A percentile compares a stretch with the other conserved stretches of the same genome.
phyloP scores from a whole-genome alignment of 2,329 filamentous ascomycete genomes.

The Paecilomyces sp. region DNA sequence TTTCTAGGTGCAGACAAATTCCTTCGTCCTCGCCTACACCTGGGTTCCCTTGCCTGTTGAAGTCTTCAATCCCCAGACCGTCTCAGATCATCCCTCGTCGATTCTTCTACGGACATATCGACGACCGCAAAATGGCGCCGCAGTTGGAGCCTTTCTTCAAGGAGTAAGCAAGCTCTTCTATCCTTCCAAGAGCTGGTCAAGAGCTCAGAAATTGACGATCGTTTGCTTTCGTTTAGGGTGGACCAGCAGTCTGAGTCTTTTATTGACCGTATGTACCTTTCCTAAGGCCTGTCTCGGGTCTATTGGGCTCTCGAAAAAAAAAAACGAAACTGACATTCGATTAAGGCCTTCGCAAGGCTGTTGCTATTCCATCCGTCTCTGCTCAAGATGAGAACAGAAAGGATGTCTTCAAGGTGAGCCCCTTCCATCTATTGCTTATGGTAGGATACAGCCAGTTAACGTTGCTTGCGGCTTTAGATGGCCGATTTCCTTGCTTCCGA shows the following conservation, averaged over 20 bases:
- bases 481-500: conserved; percentile 81
- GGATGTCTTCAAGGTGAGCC: conserved; percentile 71
- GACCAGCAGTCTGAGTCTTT: conserved; percentile 72
- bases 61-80: background rate
- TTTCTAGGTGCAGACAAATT: background rate
- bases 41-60: background rate
- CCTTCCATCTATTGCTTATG: conserved; percentile 1
- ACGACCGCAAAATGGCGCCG: conserved; percentile 68
- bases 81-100: conserved; percentile 14
- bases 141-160: conserved; percentile 89
- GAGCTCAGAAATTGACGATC: conserved; percentile 3
- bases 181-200: background rate
- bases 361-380: conserved; percentile 93
- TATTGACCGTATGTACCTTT: conserved; percentile 60
- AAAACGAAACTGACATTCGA: conserved; percentile 4
- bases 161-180: conserved; percentile 44
- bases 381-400: conserved; percentile 80
- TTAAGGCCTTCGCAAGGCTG: conserved; percentile 67
- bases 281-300: background rate
- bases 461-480: conserved; percentile 51
- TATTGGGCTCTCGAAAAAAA: conserved; percentile 3
- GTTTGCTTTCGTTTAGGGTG: conserved; percentile 41
- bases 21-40: background rate
- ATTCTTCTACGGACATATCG: conserved; percentile 39
- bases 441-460: background rate